Base-by-base conservation (phyloP, 2,329 filamentous ascomycete species). In the Cadophora sp. region DNA sequence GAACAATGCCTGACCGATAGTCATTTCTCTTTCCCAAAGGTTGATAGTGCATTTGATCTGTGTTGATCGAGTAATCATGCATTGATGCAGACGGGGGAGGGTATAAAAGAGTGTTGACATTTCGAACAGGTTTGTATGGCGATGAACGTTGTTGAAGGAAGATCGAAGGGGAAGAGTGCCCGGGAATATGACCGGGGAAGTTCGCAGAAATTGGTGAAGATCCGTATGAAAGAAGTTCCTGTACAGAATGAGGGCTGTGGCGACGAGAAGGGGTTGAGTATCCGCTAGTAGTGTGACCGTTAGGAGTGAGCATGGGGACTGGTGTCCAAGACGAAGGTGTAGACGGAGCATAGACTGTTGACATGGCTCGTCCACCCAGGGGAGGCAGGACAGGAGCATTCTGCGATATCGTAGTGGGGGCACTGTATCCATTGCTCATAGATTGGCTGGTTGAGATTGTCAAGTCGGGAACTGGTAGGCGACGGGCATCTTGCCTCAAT, bases 81-180 rank as follows among this genome's bases (percentile, higher is more conserved):
- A 97, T 86, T 8, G 93, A 93, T 9, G 89, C 86, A 27, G 92
- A 92, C 0, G 94, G 92, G 7, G 94, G 93, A 37, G 94, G 94
- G 68, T 96, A 93, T 34, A 97, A 84, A n/a, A 98, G 86, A 0
- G 93, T 97, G 73, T 96, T 94, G 68, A 97, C 93, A 69, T 93
- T 88, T 64, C 94, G 91, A 48, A 97, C 91, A 1, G 95, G 95
- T 71, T 93, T 92, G 80, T 98, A 98, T 3, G 96, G 96, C 65
- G 95, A 98, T 71, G 92, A 90, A 66, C 96, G 88, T 78, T 97
- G 93, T 76, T 92, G 91, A 46, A 97, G 84, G 80, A 97, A 97
- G 76, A 93, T 88, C 12, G 92, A 94, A 0, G 95, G 95, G 37
- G 96, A 98, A 26, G 76, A 75, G 56, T 81, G 83, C 48, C 83